Percentiles rank a stretch among this genome's conserved stretches.
These are phyloP conservation scores for Cladorrhinum sp. DNA, from an alignment of 2,329 filamentous ascomycete species.

Conservation along the genomic window DNA sequence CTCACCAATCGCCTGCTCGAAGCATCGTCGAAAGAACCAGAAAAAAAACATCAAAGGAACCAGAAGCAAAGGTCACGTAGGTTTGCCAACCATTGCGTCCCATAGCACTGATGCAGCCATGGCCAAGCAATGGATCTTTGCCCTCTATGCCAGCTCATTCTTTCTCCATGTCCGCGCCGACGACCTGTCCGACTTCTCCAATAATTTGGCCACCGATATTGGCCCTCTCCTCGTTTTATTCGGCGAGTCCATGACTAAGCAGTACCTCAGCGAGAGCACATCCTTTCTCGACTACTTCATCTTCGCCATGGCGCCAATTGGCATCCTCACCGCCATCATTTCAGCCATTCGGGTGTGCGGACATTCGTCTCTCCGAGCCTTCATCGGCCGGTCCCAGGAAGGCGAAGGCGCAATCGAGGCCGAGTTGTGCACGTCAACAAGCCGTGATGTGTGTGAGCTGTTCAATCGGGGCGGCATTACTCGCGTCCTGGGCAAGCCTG, in stretches of 20 bases:
- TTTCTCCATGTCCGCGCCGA: background rate
- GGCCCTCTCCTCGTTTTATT: conserved; percentile 4
- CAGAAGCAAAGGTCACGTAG: background rate
- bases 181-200: conserved; percentile 8
- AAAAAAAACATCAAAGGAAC: too few species aligned
- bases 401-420: conserved; percentile 33
- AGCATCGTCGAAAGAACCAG: background rate
- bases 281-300: conserved; percentile 2
- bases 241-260: conserved; percentile 6
- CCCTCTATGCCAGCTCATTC: background rate
- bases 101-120: background rate
- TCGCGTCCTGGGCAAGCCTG: conserved; percentile 34
- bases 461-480: conserved; percentile 34
- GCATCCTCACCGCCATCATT: conserved; percentile 39
- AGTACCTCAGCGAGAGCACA: conserved; percentile 7
- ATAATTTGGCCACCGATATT: conserved; percentile 11
- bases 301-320: conserved; percentile 32
- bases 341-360: conserved; percentile 35
- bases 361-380: conserved; percentile 31
- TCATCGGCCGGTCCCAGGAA: conserved; percentile 40
- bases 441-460: conserved; percentile 38
- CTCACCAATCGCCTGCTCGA: too few species aligned
- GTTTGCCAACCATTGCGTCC: background rate
- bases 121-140: background rate
- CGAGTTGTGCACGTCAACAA: conserved; percentile 42